phyloP scores from a whole-genome alignment of 305 asterid genomes.

The Fraxinus xanthoxyloides region DNA sequence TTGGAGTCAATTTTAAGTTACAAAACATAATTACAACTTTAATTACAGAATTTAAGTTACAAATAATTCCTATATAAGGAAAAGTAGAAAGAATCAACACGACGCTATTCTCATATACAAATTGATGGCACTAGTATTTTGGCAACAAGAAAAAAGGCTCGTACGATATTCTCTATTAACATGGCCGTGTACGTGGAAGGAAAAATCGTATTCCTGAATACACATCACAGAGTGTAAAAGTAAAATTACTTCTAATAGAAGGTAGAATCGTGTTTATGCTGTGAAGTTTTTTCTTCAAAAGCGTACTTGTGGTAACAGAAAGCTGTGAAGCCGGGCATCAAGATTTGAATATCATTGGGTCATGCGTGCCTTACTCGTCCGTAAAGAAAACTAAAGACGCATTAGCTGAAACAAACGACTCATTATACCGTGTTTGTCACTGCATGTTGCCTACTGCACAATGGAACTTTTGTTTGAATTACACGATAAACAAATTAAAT shows the following conservation, averaged over 20 bases:
- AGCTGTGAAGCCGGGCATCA: background rate
- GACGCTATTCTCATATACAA: background rate
- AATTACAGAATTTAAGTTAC: background rate
- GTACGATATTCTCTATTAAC: background rate
- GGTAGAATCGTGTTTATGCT: background rate
- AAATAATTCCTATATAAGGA: background rate
- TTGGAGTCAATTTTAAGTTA: no score
- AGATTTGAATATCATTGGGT: background rate
- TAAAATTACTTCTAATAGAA: background rate
- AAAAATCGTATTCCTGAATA: background rate
- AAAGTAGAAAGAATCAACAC: background rate
- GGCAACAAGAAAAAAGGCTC: background rate
- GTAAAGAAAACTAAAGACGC: background rate
- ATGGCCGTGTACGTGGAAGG: background rate
- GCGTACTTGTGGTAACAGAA: background rate
- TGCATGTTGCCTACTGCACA: background rate
- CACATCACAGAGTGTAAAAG: background rate
- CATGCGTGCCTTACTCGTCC: background rate
- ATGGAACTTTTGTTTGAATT: background rate
- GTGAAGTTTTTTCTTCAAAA: background rate
- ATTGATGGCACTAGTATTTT: background rate
- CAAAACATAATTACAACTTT: no score
- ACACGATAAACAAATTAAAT: background rate
- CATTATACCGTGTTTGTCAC: background rate
- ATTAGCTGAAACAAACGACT: background rate